A percentile compares a stretch with the other conserved stretches of the same genome.
Conservation (phyloP, 805 yeast species). For the Torulaspora gathmanii region DNA sequence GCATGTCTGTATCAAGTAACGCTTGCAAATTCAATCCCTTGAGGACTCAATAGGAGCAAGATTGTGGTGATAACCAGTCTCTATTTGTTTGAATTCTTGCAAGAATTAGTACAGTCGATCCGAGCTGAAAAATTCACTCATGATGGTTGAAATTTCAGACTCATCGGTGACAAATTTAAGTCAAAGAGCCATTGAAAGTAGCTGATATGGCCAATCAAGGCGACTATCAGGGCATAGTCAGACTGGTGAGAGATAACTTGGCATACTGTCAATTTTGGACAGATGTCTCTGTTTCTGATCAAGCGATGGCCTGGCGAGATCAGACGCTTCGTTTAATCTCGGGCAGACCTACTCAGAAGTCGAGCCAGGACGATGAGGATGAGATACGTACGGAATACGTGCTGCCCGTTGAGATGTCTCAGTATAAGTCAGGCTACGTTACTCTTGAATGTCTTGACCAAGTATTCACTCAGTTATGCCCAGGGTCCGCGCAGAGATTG, state of each 20-base stretch:
- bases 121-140: constrained; percentile 2
- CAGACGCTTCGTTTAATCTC: constrained; percentile 14
- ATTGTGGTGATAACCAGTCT: background rate
- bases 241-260: constrained; percentile 29
- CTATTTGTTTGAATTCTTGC: background rate
- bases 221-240: constrained; percentile 56
- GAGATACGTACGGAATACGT: constrained; percentile 22
- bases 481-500: constrained; percentile 37
- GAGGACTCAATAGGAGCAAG: background rate
- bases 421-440: constrained; percentile 21
- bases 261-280: constrained; percentile 30
- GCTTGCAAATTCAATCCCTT: background rate
- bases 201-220: constrained; percentile 2
- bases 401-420: constrained; percentile 31
- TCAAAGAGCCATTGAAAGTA: background rate
- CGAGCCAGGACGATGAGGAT: constrained; percentile 24
- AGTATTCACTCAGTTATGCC: constrained; percentile 20
- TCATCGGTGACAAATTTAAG: background rate
- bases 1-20: background rate
- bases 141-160: background rate
- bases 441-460: constrained; percentile 26
- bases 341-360: constrained; percentile 25
- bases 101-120: background rate
- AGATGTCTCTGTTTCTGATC: constrained; percentile 18
- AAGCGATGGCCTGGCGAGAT: constrained; percentile 15